Evolutionary conservation across 176 grass and related monocot genomes (phyloP), one percentile per base, ranked within the genome.

Genomic region (Tillandsia fasciculata): DNA sequence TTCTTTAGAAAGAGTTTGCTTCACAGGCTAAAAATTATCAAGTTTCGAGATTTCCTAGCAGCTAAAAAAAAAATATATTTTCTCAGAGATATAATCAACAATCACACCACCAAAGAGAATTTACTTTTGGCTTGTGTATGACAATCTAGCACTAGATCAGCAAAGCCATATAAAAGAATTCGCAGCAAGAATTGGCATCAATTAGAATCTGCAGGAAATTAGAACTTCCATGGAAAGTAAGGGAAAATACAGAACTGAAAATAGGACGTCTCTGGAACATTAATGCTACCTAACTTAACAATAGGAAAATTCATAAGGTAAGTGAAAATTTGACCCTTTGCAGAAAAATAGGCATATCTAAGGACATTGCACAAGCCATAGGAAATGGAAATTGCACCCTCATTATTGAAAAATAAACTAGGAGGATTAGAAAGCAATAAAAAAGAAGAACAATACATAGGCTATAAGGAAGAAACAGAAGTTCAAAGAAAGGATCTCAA

Each of bases 301-400:
- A 42, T 7, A 42, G 33, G 33, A 42, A 42, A 7, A 42, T 42
- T 7, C 33, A 42, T 8, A 42, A 42, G 33, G 33, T 8, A 42
- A 42, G 33, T 42, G 33, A 42, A 42, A 42, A 42, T 1, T 42
- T 42, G 33, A 42, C 33, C 33, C 33, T 42, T 42, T 5, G 33
- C 33, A 42, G 33, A 42, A 42, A 42, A 42, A 42, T 42, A 42
- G 33, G 33, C 33, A 42, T 42, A 42, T 42, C 33, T 42, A 42
- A 42, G 33, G 33, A 42, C 33, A 42, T 42, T 42, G 33, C 9
- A 59, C 12, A 59, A 59, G 54, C 20, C 33, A 64, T 17, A 53
- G 11, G 1, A 80, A 70, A 80, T 42, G 49, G 47, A 66, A 77
- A 66, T 12, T 65, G 68, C 42, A 59, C 26, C 7, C 59, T 24